phyloP scores from a whole-genome alignment of 495 filamentous ascomycete species.

The Trichocladium antarcticum region DNA sequence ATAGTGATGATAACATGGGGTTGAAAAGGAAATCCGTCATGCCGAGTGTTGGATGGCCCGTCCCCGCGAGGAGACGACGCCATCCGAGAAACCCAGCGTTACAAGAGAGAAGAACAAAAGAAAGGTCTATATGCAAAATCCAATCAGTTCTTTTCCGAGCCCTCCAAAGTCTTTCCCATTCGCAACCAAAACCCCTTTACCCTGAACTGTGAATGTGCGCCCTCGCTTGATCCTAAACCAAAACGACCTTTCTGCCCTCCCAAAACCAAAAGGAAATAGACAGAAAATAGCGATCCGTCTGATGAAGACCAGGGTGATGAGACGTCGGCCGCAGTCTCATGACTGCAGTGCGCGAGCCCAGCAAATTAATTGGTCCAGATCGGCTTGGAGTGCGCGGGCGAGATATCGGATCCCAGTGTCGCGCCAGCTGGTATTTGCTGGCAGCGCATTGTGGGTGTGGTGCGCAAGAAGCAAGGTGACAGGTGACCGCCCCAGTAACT shows the following conservation, averaged over 20 bases:
- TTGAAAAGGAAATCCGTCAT: constrained; percentile 18
- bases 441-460: constrained; percentile 13
- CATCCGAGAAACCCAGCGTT: constrained; percentile 5
- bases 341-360: constrained; percentile 5
- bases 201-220: constrained; percentile 12
- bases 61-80: constrained; percentile 21
- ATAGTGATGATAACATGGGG: constrained; percentile 18
- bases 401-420: constrained; percentile 1
- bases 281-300: neutral
- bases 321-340: neutral
- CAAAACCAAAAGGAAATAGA: neutral
- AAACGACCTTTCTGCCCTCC: constrained; percentile 9
- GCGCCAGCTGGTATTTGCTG: constrained; percentile 10
- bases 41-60: constrained; percentile 12
- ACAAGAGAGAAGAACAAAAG: constrained; percentile 19
- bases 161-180: constrained; percentile 27
- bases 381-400: constrained; percentile 1
- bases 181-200: constrained; percentile 17
- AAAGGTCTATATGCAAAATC: constrained; percentile 36
- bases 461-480: constrained; percentile 8
- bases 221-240: neutral
- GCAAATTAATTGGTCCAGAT: constrained; percentile 12
- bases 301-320: neutral
- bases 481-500: constrained; percentile 15
- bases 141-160: constrained; percentile 28